Percentiles rank a stretch among this genome's conserved stretches.
phyloP scores from a whole-genome alignment of 768 basidiomycete species.

The Lanmaoa rubissima region DNA sequence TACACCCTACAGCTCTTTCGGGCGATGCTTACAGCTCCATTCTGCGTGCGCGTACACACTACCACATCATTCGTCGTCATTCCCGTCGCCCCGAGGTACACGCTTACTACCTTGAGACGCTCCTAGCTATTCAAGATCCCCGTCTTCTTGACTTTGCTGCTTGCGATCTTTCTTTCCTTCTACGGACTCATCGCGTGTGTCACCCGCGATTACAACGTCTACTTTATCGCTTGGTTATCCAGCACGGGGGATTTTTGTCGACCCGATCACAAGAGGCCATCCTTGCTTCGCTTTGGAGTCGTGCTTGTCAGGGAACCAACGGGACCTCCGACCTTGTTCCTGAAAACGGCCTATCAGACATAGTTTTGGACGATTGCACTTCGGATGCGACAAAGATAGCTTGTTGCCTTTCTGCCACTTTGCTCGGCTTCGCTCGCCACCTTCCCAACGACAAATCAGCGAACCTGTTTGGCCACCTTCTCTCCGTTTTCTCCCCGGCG shows the following conservation, averaged over 20 bases:
- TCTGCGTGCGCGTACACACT: conserved; percentile 40
- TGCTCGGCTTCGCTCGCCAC: conserved; percentile 5
- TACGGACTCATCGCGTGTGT: conserved; percentile 34
- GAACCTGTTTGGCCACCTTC: conserved; percentile 1
- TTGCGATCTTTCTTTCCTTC: conserved; percentile 32
- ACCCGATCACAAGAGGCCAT: conserved; percentile 32
- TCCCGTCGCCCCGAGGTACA: conserved; percentile 44
- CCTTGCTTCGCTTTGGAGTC: conserved; percentile 36
- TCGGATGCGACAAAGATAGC: conserved; percentile 13
- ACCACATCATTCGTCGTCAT: conserved; percentile 38
- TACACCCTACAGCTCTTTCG: conserved; percentile 11
- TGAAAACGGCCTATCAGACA: background rate
- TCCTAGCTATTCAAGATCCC: conserved; percentile 32
- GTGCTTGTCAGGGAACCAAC: conserved; percentile 20
- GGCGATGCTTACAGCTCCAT: conserved; percentile 14
- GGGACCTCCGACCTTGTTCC: background rate
- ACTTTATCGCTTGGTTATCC: conserved; percentile 41
- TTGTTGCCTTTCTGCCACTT: conserved; percentile 8
- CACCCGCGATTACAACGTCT: conserved; percentile 38
- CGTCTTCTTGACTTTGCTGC: conserved; percentile 34
- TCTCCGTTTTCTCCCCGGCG: conserved; percentile 30
- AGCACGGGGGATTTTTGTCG: conserved; percentile 25
- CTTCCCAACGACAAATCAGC: background rate
- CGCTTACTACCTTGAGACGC: conserved; percentile 43
- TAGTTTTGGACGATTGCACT: background rate